phyloP scores from a whole-genome alignment of 768 basidiomycete species.

The Tremella yokohamensis region DNA sequence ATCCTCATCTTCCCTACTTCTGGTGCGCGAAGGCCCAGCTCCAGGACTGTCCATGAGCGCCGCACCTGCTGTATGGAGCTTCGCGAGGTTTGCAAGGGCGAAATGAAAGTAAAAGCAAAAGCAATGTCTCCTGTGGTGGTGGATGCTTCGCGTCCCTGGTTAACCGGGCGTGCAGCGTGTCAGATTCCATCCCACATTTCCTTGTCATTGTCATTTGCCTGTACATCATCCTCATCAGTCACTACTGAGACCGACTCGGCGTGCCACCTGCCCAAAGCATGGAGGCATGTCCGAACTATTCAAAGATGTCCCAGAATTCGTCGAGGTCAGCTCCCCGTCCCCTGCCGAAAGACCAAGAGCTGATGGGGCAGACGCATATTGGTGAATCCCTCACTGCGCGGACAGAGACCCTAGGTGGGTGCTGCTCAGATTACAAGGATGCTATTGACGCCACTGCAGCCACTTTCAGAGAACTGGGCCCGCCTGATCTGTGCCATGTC shows the following conservation, averaged over 20 bases:
- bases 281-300: conserved; percentile 53
- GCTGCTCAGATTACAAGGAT: conserved; percentile 28
- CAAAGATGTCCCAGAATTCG: conserved; percentile 88
- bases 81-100: too few species aligned
- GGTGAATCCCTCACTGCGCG: conserved; percentile 84
- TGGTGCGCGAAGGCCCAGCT: conserved; percentile 31
- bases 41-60: conserved; percentile 18
- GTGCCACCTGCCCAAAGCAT: neutral
- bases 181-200: neutral
- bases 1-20: conserved; percentile 20
- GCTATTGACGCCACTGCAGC: conserved; percentile 56
- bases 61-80: too few species aligned
- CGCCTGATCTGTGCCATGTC: conserved; percentile 93
- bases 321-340: conserved; percentile 63
- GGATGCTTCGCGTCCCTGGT: too few species aligned
- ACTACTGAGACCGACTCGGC: too few species aligned
- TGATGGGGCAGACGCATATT: conserved; percentile 61
- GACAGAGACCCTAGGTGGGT: conserved; percentile 84
- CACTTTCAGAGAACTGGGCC: conserved; percentile 92
- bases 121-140: too few species aligned
- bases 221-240: too few species aligned
- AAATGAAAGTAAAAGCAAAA: too few species aligned
- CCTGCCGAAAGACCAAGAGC: neutral
- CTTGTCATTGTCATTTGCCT: neutral
- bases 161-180: too few species aligned